Conservation (phyloP, 1,284 basidiomycete genomes). For the Tausonia pullulans region DNA sequence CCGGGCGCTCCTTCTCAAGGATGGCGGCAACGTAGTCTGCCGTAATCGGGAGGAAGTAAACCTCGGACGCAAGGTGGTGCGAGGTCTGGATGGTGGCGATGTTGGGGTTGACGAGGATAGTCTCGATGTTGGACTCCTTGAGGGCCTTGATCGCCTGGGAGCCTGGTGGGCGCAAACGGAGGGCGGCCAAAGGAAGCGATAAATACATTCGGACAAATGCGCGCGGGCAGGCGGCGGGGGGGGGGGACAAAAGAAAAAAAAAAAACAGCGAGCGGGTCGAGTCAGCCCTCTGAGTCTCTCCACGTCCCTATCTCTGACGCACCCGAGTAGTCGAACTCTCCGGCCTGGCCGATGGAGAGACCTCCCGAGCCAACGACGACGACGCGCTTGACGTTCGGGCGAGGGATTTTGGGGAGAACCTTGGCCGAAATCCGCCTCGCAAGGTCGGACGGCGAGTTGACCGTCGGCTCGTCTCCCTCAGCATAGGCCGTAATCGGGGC, state of each 20-base stretch:
- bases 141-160: conserved; percentile 98
- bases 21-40: conserved; percentile 98
- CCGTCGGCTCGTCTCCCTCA: conserved; percentile 54
- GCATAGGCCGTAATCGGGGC: conserved; percentile 55
- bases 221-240: neutral
- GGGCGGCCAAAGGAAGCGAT: conserved; percentile 3
- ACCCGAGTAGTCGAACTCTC: conserved; percentile 99
- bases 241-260: neutral
- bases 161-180: conserved; percentile 26
- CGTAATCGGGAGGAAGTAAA: conserved; percentile 96
- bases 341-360: conserved; percentile 93
- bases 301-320: conserved; percentile 17
- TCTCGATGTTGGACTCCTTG: conserved; percentile 86
- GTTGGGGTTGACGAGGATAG: conserved; percentile 94
- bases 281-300: neutral
- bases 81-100: conserved; percentile 97
- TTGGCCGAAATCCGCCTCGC: conserved; percentile 82
- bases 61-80: conserved; percentile 88
- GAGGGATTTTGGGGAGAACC: conserved; percentile 73
- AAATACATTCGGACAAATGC: conserved; percentile 4
- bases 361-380: conserved; percentile 95
- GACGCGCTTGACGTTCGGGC: conserved; percentile 87
- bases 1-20: conserved; percentile 94
- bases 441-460: conserved; percentile 84
- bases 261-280: neutral